Base-by-base conservation (phyloP, 345 rosid species). In the Luvunga scandens region DNA sequence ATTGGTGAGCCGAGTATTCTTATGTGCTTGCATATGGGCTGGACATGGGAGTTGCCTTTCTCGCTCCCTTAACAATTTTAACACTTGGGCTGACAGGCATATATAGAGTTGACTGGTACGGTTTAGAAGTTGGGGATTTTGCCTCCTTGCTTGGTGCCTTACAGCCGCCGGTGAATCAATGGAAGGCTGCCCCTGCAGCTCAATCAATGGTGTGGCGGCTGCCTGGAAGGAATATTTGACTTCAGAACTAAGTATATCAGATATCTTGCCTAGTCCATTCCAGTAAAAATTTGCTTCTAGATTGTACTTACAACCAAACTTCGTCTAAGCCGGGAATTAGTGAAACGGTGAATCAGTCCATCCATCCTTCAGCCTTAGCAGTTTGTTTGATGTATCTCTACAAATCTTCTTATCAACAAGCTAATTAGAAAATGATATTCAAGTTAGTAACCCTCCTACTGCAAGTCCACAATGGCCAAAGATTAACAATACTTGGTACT, bases 1-100 rank as follows among this genome's bases (percentile, higher is more conserved):
- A 33, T 19, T 69, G 74, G 79, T 77, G 75, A 69, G 59, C 42
- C 25, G 69, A 71, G n/a, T 42, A 77, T 33, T 39, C n/a, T 60
- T 77, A 68, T 60, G 66, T 60, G 66, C n/a, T 77, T n/a, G 62
- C 66, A 21, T 2, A 69, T 3, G 67, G 39, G 4, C 45, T 69
- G 13, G 80, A 77, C 18, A 7, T 69, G 16, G 79, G 67, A 14
- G 14, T 59, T 77, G 79, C 68, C 34, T 68, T 69, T 28, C n/a
- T 57, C 21, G 57, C n/a, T 38, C 24, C 69, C 1, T 27, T 77
- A 21, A 48, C 64, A 19, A 66, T 14, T 42, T 39, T 57, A 9
- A 12, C 74, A 9, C 75, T 57, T 28, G 42, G 60, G 7, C 6
- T 69, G 28, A 38, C 19, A 12, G 45, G 45, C 18, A 69, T 76